Percentiles rank a stretch among this genome's conserved stretches.
Conservation (phyloP, 179 eudicot species). For the Silene coronaria region DNA sequence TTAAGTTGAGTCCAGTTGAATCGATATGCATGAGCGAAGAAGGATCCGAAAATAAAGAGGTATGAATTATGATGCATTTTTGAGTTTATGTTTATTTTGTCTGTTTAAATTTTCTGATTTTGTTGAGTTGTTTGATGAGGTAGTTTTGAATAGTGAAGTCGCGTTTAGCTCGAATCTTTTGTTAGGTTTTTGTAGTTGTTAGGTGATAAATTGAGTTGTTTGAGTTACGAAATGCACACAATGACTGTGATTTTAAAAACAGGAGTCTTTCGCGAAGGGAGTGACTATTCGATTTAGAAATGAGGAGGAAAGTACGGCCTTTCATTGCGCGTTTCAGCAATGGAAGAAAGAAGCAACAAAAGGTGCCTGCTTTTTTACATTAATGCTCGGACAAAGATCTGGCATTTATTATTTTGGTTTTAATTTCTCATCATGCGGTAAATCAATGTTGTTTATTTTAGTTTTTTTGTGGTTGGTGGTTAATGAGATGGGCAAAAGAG, state of each 20-base stretch:
- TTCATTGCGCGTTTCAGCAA: slow-evolving; percentile 73
- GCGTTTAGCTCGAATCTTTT: neutral
- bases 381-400: slow-evolving; percentile 6
- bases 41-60: slow-evolving; percentile 54
- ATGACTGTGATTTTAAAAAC: slow-evolving; percentile 27
- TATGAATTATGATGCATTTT: slow-evolving; percentile 18
- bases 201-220: neutral
- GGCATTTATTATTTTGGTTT: neutral
- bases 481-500: neutral
- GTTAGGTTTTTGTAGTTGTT: neutral
- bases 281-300: slow-evolving; percentile 55
- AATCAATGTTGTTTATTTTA: neutral
- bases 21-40: slow-evolving; percentile 57
- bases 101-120: neutral
- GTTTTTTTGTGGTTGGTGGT: neutral
- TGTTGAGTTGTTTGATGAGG: neutral
- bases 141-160: neutral
- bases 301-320: slow-evolving; percentile 64
- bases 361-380: slow-evolving; percentile 48
- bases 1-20: slow-evolving; percentile 49
- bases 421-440: neutral
- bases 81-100: neutral
- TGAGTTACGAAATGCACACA: slow-evolving; percentile 10
- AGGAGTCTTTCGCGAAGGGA: slow-evolving; percentile 69
- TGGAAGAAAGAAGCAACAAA: slow-evolving; percentile 58